Base-by-base conservation (phyloP, 1,284 basidiomycete species). In the Xanthoconium separans region DNA sequence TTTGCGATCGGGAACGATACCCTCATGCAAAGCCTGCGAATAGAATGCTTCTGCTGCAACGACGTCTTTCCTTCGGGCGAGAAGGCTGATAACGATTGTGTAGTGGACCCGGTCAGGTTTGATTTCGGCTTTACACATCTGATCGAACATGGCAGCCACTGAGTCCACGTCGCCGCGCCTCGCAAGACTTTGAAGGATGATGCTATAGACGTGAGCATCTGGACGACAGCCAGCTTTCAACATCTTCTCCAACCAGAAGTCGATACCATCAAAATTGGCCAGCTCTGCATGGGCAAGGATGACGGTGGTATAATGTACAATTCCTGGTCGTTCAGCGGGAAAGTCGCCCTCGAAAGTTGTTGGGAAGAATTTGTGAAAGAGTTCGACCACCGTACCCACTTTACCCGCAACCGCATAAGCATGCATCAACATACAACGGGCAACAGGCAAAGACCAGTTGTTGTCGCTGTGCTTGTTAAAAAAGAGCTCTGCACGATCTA, bases 31-130 rank as follows among this genome's bases (percentile, higher is more conserved):
- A 3, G 90, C 89, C 40, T 78, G 80, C 62, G 81, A 75, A 71
- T 89, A 90, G 36, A 93, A 71, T 6, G 76, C 73, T 58, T 89
- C 84, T 0, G 91, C 92, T 15, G 82, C 82, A 5, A 80, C 70
- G 1, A 84, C 75, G 65, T 98, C 90, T 51, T 78, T 77, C 30
- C 82, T 79, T 47, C 79, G 74, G 3, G 87, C 84, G 43, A 94
- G 84, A 49, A 87, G 75, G 15, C 82, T 74, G 60, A 97, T 81
- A 50, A 95, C 74, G 10, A 79, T 81, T 24, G 85, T 89, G 70
- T 90, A 96, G 10, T 84, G 77, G 48, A 78, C 72, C 6, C 62
- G 64, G 51, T 81, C 77, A 0, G 87, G 87, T 33, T 62, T 47
- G 16, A 86, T 57, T 4, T 78, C 75, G 3, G 74, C 69, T 2